Evolutionary conservation across 2,329 filamentous ascomycete genomes (phyloP).

Genomic region (Calonectria leucothoes): DNA sequence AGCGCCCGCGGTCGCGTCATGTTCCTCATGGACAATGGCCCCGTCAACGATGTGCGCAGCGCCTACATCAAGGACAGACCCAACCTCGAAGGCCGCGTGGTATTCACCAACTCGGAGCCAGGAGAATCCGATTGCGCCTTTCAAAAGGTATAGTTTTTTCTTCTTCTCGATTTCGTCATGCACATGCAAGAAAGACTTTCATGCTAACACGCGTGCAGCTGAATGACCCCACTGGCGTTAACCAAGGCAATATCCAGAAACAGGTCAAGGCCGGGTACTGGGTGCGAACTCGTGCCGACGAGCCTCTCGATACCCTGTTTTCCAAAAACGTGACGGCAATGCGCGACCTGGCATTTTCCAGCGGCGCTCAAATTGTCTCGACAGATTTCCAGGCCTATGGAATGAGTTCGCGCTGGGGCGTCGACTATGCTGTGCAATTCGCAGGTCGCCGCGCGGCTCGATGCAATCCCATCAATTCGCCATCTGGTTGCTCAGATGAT

Average conservation of each 20-base stretch:
- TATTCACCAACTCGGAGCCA: constrained; percentile 61
- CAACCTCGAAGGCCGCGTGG: constrained; percentile 55
- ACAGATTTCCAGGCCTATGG: constrained; percentile 61
- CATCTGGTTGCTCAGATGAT: not conserved
- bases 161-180: not conserved
- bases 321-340: constrained; percentile 52
- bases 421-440: constrained; percentile 53
- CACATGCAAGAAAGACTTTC: too few species aligned
- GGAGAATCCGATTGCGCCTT: constrained; percentile 59
- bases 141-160: constrained; percentile 56
- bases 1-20: constrained; percentile 57
- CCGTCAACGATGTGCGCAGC: constrained; percentile 48
- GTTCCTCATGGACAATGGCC: constrained; percentile 64
- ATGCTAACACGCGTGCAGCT: constrained; percentile 41
- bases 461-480: constrained; percentile 45
- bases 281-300: constrained; percentile 60
- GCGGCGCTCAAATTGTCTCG: constrained; percentile 61
- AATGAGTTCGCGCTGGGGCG: constrained; percentile 58
- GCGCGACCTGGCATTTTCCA: constrained; percentile 55
- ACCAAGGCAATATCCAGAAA: constrained; percentile 53
- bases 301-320: constrained; percentile 56
- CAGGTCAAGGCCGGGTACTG: constrained; percentile 60
- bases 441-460: constrained; percentile 37
- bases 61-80: constrained; percentile 33
- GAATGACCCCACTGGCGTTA: constrained; percentile 53